Percentiles rank a stretch among this genome's conserved stretches.
phyloP scores from a whole-genome alignment of 768 basidiomycete species.

The Gymnopilus junonius region DNA sequence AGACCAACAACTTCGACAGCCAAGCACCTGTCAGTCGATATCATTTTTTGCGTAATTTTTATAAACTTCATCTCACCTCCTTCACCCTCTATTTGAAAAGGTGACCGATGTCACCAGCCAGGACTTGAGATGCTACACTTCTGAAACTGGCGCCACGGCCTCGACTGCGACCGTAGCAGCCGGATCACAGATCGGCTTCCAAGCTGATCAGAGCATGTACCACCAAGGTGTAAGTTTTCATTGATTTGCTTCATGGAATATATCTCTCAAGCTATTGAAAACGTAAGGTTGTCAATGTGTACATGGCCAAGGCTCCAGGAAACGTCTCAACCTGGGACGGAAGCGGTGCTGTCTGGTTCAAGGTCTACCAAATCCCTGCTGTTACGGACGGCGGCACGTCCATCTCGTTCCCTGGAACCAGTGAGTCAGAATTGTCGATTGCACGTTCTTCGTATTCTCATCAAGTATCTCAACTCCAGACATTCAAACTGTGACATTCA shows the following conservation, averaged over 20 bases:
- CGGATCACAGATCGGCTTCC: constrained; percentile 27
- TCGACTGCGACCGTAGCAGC: constrained; percentile 40
- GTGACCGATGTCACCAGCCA: constrained; percentile 50
- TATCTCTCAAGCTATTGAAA: neutral
- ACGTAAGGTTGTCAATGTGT: constrained; percentile 22
- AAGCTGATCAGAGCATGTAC: constrained; percentile 19
- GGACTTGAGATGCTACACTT: constrained; percentile 55
- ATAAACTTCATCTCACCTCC: neutral
- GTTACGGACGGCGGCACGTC: constrained; percentile 48
- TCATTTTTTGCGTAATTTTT: neutral
- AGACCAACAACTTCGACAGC: constrained; percentile 51
- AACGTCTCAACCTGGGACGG: constrained; percentile 39
- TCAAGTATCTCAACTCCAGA: neutral
- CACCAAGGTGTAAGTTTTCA: constrained; percentile 21
- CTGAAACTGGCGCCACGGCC: constrained; percentile 42
- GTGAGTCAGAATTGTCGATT: constrained; percentile 15
- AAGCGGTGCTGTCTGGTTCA: constrained; percentile 53
- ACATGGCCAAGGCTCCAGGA: constrained; percentile 31
- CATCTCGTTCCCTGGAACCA: constrained; percentile 51
- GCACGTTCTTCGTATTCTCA: constrained; percentile 3
- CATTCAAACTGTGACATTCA: constrained; percentile 30
- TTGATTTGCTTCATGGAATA: no score
- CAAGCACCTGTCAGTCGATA: constrained; percentile 36
- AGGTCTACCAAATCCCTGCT: constrained; percentile 45
- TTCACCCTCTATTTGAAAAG: no score